These are phyloP conservation scores for Candida tetrigidarum DNA, from an alignment of 1,139 yeast species.

Conservation along the genomic window DNA sequence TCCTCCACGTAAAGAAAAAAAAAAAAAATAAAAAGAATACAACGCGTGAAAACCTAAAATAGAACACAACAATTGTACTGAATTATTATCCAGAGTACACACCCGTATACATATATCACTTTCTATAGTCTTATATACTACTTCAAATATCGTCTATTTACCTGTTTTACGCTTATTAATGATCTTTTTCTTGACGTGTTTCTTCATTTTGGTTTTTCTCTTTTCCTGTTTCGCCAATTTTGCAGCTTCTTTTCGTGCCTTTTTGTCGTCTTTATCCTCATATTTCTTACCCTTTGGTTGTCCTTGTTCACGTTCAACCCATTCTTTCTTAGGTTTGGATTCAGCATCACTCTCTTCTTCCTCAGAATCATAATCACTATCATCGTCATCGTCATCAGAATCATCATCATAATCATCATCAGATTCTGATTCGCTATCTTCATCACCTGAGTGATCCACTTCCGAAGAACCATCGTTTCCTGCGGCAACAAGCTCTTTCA, in stretches of 20 bases:
- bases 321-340: constrained; percentile 32
- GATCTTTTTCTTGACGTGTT: constrained; percentile 83
- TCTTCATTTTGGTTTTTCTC: constrained; percentile 89
- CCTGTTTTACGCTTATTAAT: constrained; percentile 55
- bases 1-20: constrained; percentile 11
- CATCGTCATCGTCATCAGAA: constrained; percentile 31
- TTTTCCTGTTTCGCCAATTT: constrained; percentile 87
- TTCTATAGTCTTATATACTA: too few relatives aligned
- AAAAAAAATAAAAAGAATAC: background rate
- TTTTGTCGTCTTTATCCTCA: constrained; percentile 86
- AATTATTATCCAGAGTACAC: constrained; percentile 4
- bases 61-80: background rate
- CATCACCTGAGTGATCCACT: constrained; percentile 18
- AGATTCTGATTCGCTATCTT: constrained; percentile 14
- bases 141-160: constrained; percentile 13
- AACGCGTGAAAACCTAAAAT: constrained; percentile 3
- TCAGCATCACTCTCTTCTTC: constrained; percentile 32
- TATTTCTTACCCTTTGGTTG: constrained; percentile 69
- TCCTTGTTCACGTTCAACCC: constrained; percentile 44
- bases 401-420: constrained; percentile 16
- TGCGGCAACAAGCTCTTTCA: constrained; percentile 60
- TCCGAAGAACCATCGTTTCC: constrained; percentile 12
- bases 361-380: constrained; percentile 38
- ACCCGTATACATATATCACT: too few relatives aligned
- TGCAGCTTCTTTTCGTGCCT: constrained; percentile 80